Evolutionary conservation across 2,329 filamentous ascomycete species (phyloP).

Genomic region (Neonectria ditissima): DNA sequence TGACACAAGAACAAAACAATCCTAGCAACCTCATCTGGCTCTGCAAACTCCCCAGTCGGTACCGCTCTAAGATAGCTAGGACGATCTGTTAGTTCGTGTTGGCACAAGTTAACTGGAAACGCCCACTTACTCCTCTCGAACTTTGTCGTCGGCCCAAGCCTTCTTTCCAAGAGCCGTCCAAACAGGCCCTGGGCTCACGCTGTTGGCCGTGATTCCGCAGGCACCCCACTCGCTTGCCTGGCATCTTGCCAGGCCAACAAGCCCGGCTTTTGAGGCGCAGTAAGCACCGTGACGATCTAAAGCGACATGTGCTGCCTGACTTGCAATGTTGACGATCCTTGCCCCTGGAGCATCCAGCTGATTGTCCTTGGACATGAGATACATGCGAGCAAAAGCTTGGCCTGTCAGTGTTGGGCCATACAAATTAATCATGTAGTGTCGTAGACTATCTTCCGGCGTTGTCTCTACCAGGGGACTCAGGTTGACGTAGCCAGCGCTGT

Average conservation of each 20-base stretch:
- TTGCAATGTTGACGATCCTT: conserved; percentile 16
- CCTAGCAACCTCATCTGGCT: conserved; percentile 17
- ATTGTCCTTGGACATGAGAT: not conserved
- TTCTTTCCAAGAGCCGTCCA: conserved; percentile 15
- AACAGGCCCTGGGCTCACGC: conserved; percentile 14
- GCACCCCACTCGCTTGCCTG: conserved; percentile 17
- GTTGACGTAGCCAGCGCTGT: conserved; percentile 19
- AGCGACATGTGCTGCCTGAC: conserved; percentile 16
- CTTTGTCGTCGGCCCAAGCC: conserved; percentile 18
- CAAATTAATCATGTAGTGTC: conserved; percentile 18
- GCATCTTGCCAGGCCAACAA: conserved; percentile 8
- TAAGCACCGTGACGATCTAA: conserved; percentile 15
- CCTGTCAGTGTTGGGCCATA: conserved; percentile 14
- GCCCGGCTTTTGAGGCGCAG: conserved; percentile 17
- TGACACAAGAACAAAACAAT: conserved; percentile 17
- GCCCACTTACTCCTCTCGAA: conserved; percentile 16
- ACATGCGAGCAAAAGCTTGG: conserved; percentile 16
- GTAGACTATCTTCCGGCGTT: conserved; percentile 8
- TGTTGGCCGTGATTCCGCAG: conserved; percentile 12
- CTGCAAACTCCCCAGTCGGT: conserved; percentile 11
- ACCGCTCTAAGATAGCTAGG: conserved; percentile 13
- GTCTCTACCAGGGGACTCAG: conserved; percentile 8
- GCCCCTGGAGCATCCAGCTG: not conserved
- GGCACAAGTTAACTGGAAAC: not conserved
- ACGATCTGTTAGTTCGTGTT: not conserved